A percentile compares a stretch with the other conserved stretches of the same genome.
Conservation (phyloP, 1,139 yeast species). For the Pichia sp. region DNA sequence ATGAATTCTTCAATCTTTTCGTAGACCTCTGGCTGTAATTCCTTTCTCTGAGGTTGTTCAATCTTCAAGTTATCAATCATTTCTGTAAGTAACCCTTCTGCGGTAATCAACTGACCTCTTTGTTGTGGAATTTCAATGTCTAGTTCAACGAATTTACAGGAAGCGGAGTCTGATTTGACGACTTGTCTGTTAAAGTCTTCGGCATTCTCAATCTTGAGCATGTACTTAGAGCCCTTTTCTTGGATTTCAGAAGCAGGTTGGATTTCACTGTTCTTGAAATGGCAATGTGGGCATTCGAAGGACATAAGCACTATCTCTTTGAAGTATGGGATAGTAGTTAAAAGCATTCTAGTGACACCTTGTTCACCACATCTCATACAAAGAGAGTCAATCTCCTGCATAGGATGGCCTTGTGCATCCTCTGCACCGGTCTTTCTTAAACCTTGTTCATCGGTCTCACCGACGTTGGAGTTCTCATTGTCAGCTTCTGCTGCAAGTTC, state of each 20-base stretch:
- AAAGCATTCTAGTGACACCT: slow-evolving; percentile 75
- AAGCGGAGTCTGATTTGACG: slow-evolving; percentile 82
- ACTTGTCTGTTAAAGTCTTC: slow-evolving; percentile 85
- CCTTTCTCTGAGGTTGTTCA: slow-evolving; percentile 76
- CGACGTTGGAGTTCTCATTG: slow-evolving; percentile 9
- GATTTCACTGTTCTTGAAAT: slow-evolving; percentile 82
- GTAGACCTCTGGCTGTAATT: slow-evolving; percentile 64
- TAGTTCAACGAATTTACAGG: slow-evolving; percentile 74
- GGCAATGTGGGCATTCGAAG: slow-evolving; percentile 93
- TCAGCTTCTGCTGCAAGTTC: slow-evolving; percentile 35
- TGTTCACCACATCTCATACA: slow-evolving; percentile 93
- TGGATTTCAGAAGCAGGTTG: slow-evolving; percentile 91
- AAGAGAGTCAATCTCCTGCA: slow-evolving; percentile 87
- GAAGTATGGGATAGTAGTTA: slow-evolving; percentile 89
- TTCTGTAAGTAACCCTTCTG: slow-evolving; percentile 81
- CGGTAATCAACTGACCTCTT: slow-evolving; percentile 86
- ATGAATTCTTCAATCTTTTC: slow-evolving; percentile 70
- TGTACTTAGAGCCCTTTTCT: slow-evolving; percentile 76
- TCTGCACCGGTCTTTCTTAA: slow-evolving; percentile 51
- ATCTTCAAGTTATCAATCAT: slow-evolving; percentile 74
- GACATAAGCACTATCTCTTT: slow-evolving; percentile 92
- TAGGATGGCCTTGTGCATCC: slow-evolving; percentile 93
- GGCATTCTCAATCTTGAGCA: slow-evolving; percentile 60
- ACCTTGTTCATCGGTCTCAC: slow-evolving; percentile 25
- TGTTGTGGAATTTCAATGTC: slow-evolving; percentile 95